phyloP scores from a whole-genome alignment of 306 rosid species.

The Astragalus membranaceus region DNA sequence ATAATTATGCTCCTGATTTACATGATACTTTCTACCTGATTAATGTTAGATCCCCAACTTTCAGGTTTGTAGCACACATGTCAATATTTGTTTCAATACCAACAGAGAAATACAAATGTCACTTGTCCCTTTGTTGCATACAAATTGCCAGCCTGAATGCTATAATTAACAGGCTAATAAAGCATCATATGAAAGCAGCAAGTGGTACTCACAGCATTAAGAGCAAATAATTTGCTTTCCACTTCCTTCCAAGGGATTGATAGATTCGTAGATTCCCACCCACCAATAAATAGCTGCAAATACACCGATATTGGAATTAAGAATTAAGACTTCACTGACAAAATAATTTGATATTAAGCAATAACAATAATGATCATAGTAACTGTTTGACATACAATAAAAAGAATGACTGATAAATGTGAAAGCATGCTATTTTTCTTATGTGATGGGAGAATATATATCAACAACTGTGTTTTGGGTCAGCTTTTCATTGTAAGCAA shows the following conservation, averaged over 20 bases:
- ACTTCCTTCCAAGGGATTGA: slow-evolving; percentile 88
- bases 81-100: not conserved
- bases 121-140: not conserved
- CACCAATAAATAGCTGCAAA: slow-evolving; percentile 72
- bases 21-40: not conserved
- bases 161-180: slow-evolving; percentile 8
- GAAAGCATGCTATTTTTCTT: not conserved
- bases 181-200: slow-evolving; percentile 18
- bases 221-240: slow-evolving; percentile 92
- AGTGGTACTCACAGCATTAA: slow-evolving; percentile 71
- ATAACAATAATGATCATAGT: not conserved
- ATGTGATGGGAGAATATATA: not conserved
- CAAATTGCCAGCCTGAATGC: slow-evolving; percentile 8
- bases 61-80: not conserved
- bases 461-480: not conserved
- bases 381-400: not conserved
- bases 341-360: not conserved
- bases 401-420: not conserved
- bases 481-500: slow-evolving; percentile 4
- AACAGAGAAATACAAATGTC: not conserved
- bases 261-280: slow-evolving; percentile 62
- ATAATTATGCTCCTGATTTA: not conserved
- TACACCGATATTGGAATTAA: slow-evolving; percentile 9
- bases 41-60: slow-evolving; percentile 10
- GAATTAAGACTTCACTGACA: not conserved